Base-by-base conservation (phyloP, 495 filamentous ascomycete species). In the Trichoderma reesei region DNA sequence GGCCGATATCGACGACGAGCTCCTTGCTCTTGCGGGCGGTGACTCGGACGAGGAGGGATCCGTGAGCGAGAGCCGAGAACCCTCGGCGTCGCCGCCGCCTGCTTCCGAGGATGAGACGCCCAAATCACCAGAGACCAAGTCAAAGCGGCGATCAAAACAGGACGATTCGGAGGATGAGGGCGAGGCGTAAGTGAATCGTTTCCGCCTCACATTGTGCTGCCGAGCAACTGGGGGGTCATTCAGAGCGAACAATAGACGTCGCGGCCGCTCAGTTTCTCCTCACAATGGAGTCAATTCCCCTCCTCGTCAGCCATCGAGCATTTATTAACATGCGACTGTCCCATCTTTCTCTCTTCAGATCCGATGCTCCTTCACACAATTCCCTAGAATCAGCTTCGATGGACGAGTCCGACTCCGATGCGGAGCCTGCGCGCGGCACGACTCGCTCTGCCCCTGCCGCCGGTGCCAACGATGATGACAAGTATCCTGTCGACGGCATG, bases 401-500 rank as follows among this genome's bases (percentile, higher is more conserved):
- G 90, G 90, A 90, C 61, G 92, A 96, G 71, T 95, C 91, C 26
- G 89, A 92, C 64, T 88, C 88, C 5, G 89, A 88, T 42, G 83
- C 83, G 0, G 87, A 89, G 64, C 73, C 79, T n/a, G 11, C 20
- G 16, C 76, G 75, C 42, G 69, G 75, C 60, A 72, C 72, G 41
- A 67, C 81, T 79, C 72, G 82, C 75, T 65, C 83, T 75, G 79
- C 79, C 41, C 82, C 85, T 61, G 79, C 82, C 13, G 81, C 33
- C 20, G 65, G 82, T 74, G 79, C 79, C 39, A 83, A 86, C 62
- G 80, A 83, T 11, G 81, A 86, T 62, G 86, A 83, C 31, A 85
- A 90, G 38, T 98, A 91, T 69, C 91, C 94, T 0, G 80, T 96
- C 66, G 95, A 98, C 51, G 91, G 91, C 60, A 86, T 92, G 37